Base-by-base conservation (phyloP, 108 stramenopile species). In the Conticribra guillardii region DNA sequence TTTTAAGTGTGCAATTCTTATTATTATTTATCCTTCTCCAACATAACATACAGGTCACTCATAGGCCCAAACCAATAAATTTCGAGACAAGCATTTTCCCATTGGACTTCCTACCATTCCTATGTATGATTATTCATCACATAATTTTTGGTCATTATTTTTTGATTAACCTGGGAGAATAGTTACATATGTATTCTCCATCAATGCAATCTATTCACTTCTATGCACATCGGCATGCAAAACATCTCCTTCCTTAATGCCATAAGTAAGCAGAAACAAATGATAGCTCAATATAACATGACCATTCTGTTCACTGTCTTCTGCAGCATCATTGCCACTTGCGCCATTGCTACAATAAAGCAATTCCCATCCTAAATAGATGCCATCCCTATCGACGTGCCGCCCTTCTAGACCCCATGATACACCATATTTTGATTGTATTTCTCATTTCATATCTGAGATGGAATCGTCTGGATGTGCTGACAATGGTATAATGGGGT, bases 381-480 rank as follows among this genome's bases (percentile, higher is more conserved):
- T 24, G 14, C 46, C 24, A 64, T 71, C 70, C 21, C 70, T 23
- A 33, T 71, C 70, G n/a, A 26, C 41, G 15, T 23, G 60, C 64
- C 70, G 47, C 17, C 50, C 70, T 28, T 28, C 27, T 22, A 71
- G 50, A 53, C 70, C 62, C 70, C 70, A 71, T 0, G 41, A 34
- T 21, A 34, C 53, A 28, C 30, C 31, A 29, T 71, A 59, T 32
- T 26, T 29, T 24, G 17, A 30, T 65, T 76, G 67, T 2, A 77
- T 64, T 11, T 16, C 9, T 33, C 71, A 53, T 56, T 77, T 77
- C 64, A 77, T 28, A 56, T 77, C 76, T 4, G 64, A 72, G 14
- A 77, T 50, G 22, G 70, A 72, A 37, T 77, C 76, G 26, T 72
- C 71, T 3, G 76, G 76, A 54, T 77, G 76, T 3, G 54, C 64